Conservation (phyloP, 2,329 filamentous ascomycete genomes). For the Trichoderma asperellum region DNA sequence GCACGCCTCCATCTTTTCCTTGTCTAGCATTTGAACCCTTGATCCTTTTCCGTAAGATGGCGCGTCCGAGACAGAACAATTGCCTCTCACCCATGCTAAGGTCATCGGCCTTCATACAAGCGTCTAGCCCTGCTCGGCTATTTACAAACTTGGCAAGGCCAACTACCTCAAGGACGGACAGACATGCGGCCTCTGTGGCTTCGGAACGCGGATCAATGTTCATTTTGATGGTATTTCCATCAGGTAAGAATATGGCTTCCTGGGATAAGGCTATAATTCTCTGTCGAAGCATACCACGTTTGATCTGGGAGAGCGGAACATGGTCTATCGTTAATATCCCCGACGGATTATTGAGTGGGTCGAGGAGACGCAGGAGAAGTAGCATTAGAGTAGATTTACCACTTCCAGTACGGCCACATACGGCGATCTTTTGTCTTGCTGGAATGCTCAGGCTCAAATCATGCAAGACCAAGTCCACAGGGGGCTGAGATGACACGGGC, state of each 20-base stretch:
- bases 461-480: neutral
- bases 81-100: conserved; percentile 64
- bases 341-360: conserved; percentile 36
- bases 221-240: conserved; percentile 23
- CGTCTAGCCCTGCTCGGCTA: no score
- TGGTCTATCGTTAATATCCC: conserved; percentile 45
- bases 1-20: conserved; percentile 29
- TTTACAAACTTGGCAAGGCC: no score
- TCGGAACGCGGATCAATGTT: conserved; percentile 7
- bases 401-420: conserved; percentile 36
- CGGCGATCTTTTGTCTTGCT: neutral
- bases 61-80: conserved; percentile 63
- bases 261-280: conserved; percentile 56
- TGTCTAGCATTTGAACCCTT: neutral
- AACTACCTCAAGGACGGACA: conserved; percentile 30
- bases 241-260: conserved; percentile 54
- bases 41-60: conserved; percentile 50
- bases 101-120: conserved; percentile 39
- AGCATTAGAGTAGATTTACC: conserved; percentile 50
- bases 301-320: conserved; percentile 42
- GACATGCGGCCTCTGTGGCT: neutral
- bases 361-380: conserved; percentile 44
- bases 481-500: neutral
- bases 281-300: conserved; percentile 48
- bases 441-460: neutral